A percentile compares a stretch with the other conserved stretches of the same genome.
These are phyloP conservation scores for Zasmidium cellare DNA, from an alignment of 2,329 filamentous ascomycete genomes.

Conservation along the genomic window DNA sequence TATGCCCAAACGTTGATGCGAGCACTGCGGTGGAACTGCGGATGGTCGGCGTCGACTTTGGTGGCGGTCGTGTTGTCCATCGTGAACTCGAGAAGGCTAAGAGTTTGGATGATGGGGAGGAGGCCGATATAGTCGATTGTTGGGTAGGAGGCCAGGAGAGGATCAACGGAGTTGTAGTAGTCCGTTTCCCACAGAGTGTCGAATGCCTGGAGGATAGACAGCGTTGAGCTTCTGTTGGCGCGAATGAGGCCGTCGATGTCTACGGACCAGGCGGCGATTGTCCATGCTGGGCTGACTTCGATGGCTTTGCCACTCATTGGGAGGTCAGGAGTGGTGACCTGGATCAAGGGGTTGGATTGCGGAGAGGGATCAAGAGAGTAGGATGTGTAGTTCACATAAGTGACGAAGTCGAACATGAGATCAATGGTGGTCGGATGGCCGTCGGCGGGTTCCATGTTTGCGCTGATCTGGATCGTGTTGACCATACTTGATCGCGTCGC, in stretches of 20 bases:
- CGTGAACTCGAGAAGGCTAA: constrained; percentile 8
- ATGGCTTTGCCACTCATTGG: neutral
- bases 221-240: constrained; percentile 5
- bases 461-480: constrained; percentile 10
- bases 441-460: neutral
- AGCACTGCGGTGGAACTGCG: neutral
- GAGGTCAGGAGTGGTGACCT: neutral
- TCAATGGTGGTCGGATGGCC: neutral
- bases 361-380: constrained; percentile 24
- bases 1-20: constrained; percentile 11
- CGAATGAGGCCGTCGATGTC: neutral
- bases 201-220: neutral
- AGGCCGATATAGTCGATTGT: constrained; percentile 3
- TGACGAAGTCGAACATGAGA: constrained; percentile 13
- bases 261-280: constrained; percentile 29
- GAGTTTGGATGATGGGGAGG: constrained; percentile 6
- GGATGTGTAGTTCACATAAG: constrained; percentile 20
- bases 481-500: constrained; percentile 6
- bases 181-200: constrained; percentile 1
- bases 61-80: constrained; percentile 1
- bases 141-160: neutral
- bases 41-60: neutral
- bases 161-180: neutral
- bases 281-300: constrained; percentile 26
- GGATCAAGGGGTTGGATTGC: constrained; percentile 15